Base-by-base conservation (phyloP, 306 rosid species). In the Prunus armeniaca region DNA sequence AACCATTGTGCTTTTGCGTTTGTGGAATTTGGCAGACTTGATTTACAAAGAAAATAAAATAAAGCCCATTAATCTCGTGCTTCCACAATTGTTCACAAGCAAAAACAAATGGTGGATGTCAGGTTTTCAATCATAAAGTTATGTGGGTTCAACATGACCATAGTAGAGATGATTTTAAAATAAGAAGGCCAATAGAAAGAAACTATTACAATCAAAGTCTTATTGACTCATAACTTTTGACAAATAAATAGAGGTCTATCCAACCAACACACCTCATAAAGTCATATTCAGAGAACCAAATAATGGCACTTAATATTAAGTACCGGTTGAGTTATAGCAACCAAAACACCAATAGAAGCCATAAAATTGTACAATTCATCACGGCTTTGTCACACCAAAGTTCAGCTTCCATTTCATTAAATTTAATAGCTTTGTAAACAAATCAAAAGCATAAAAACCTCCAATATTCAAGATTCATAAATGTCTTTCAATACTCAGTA, bases 141-240 rank as follows among this genome's bases (percentile, higher is more conserved):
- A 56, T 62, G 50, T 4, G 22, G n/a, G 61, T 4, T 51, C 50
- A 65, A 14, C 58, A 70, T 38, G 43, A 79, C 20, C 20, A 69
- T 22, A 27, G n/a, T 52, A 52, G 28, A 19, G 18, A 49, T 15
- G 71, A 49, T 22, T 50, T 63, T 22, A 47, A 63, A 45, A 7
- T 38, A 19, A 3, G 25, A 9, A 25, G 63, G 19, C 66, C 22
- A 18, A 66, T 8, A 50, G 2, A 38, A 52, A 65, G 38, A 30
- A 70, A 81, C 78, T 56, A 79, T 64, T 55, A 10, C 38, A 12
- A 63, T 81, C 81, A 58, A 51, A n/a, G 54, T 66, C 71, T 76
- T 12, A 65, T 65, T 19, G 72, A 71, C 67, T 72, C 72, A 27
- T 62, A 12, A 43, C 63, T 50, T 17, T 69, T 54, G 15, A 38